phyloP scores from a whole-genome alignment of 2,329 filamentous ascomycete species.

The Penicillium oxalicum region DNA sequence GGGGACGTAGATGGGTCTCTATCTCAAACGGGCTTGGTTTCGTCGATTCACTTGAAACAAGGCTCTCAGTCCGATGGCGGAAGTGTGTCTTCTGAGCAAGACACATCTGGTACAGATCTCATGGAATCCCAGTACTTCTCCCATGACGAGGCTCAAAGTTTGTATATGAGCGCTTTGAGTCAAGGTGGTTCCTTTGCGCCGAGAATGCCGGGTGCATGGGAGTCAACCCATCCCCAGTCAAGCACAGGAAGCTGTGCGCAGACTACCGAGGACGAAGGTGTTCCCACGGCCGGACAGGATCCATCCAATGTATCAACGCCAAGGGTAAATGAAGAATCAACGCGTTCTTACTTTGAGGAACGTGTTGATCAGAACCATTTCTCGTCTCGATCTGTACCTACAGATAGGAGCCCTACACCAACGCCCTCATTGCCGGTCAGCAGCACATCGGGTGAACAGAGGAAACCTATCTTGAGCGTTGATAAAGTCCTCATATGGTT shows the following conservation, averaged over 20 bases:
- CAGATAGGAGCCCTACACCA: conserved; percentile 14
- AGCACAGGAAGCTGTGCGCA: neutral
- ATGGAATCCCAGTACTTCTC: conserved; percentile 44
- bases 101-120: conserved; percentile 33
- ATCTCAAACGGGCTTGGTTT: conserved; percentile 5
- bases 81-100: conserved; percentile 20
- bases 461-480: conserved; percentile 32
- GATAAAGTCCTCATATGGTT: conserved; percentile 34
- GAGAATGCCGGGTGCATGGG: conserved; percentile 42
- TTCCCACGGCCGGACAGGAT: no score
- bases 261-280: neutral
- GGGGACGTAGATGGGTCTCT: conserved; percentile 1
- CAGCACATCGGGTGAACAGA: conserved; percentile 23
- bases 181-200: conserved; percentile 28
- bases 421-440: conserved; percentile 11
- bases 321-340: conserved; percentile 20
- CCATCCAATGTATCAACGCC: conserved; percentile 21
- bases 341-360: conserved; percentile 10
- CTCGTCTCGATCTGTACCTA: conserved; percentile 8
- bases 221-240: conserved; percentile 22
- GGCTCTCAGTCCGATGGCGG: conserved; percentile 20
- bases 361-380: conserved; percentile 7
- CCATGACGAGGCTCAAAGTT: conserved; percentile 46
- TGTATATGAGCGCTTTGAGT: conserved; percentile 54
- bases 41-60: conserved; percentile 8